Percentiles rank a stretch among this genome's conserved stretches.
These are phyloP conservation scores for Cordyceps cateniannulata DNA, from an alignment of 2,329 filamentous ascomycete species.

Conservation along the genomic window DNA sequence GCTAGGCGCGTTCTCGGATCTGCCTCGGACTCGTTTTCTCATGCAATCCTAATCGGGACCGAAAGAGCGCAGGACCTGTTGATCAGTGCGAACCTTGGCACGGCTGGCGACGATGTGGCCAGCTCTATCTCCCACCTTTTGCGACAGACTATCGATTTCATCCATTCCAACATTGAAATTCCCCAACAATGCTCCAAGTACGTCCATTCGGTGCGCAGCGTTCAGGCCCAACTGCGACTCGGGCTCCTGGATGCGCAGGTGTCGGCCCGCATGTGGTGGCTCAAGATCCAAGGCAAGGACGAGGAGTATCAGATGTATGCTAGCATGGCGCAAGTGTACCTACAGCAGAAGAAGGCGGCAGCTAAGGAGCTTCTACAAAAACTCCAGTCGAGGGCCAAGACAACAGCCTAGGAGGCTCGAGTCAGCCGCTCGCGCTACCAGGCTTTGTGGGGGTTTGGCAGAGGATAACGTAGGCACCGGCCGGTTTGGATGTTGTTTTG, in stretches of 20 bases:
- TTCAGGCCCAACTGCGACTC: constrained; percentile 36
- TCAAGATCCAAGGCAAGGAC: constrained; percentile 44
- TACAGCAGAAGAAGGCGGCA: constrained; percentile 30
- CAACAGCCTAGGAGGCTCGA: neutral
- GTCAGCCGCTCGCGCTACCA: neutral
- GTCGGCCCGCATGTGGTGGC: constrained; percentile 50
- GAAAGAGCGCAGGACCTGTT: constrained; percentile 1
- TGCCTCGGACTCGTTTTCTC: constrained; percentile 24
- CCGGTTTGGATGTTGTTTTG: constrained; percentile 2
- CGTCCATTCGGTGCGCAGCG: neutral
- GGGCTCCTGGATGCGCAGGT: constrained; percentile 48
- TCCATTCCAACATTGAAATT: neutral
- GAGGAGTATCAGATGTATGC: constrained; percentile 41
- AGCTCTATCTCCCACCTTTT: neutral
- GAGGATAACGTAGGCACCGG: neutral
- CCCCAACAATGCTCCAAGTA: constrained; percentile 17
- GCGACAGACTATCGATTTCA: neutral
- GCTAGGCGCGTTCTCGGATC: constrained; percentile 26
- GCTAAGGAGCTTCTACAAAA: constrained; percentile 24
- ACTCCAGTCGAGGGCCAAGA: neutral
- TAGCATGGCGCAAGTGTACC: constrained; percentile 38
- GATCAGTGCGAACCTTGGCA: neutral
- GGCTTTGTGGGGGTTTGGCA: constrained; percentile 3
- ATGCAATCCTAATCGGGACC: neutral
- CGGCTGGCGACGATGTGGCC: neutral